phyloP scores from a whole-genome alignment of 108 stramenopile genomes.

The Thalassiosira profunda region DNA sequence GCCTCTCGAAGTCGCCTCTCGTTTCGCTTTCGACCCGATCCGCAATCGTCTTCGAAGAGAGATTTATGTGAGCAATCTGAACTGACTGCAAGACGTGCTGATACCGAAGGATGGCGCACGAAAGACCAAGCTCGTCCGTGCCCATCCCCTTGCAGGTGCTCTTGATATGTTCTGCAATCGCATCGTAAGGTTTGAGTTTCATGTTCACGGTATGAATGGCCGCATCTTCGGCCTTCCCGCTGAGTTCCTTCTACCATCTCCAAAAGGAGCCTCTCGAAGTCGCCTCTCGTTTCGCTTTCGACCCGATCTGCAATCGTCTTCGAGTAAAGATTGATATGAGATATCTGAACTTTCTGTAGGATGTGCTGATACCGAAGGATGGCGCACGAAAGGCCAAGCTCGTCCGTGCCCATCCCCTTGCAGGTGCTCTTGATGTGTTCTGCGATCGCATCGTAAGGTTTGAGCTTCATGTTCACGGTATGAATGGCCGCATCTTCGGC shows the following conservation, averaged over 20 bases:
- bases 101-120: conserved; percentile 63
- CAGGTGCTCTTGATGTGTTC: conserved; percentile 68
- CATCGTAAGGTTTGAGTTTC: conserved; percentile 68
- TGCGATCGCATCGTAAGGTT: conserved; percentile 64
- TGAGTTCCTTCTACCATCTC: conserved; percentile 62
- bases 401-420: conserved; percentile 72
- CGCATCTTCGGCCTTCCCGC: conserved; percentile 57
- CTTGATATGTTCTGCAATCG: conserved; percentile 67
- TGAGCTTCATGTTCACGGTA: conserved; percentile 63
- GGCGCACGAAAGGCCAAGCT: conserved; percentile 57
- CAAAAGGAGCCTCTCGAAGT: conserved; percentile 55
- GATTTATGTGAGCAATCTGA: conserved; percentile 58
- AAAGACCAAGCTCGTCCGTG: conserved; percentile 69
- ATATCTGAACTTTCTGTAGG: conserved; percentile 54
- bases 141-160: conserved; percentile 66
- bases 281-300: conserved; percentile 49
- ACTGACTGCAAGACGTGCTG: conserved; percentile 57
- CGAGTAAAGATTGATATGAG: conserved; percentile 59
- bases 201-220: conserved; percentile 53
- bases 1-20: conserved; percentile 53
- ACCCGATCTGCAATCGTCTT: conserved; percentile 73
- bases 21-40: conserved; percentile 59
- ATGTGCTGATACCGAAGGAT: conserved; percentile 66
- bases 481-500: conserved; percentile 45
- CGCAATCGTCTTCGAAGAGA: conserved; percentile 63